Evolutionary conservation across 768 basidiomycete genomes (phyloP).

Genomic region (Podaxis sp.): DNA sequence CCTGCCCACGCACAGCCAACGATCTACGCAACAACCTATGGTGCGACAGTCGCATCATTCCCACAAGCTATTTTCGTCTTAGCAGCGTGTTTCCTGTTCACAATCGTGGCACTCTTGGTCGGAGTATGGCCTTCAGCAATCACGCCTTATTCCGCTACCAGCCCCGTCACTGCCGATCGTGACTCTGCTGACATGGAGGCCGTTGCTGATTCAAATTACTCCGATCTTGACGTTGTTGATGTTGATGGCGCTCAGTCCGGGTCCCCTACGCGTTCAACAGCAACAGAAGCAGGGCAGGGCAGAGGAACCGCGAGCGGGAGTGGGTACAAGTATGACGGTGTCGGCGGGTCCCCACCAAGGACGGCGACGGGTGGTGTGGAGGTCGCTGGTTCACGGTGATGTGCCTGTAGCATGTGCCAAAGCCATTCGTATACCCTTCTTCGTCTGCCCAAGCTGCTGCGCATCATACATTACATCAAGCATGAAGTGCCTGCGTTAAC

Average conservation of each 20-base stretch:
- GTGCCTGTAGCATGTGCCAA: background rate
- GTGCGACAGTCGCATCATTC: constrained; percentile 56
- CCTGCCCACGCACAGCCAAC: constrained; percentile 48
- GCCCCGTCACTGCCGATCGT: background rate
- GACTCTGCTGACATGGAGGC: background rate
- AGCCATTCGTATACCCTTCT: background rate
- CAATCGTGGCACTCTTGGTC: constrained; percentile 45
- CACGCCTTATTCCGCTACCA: background rate
- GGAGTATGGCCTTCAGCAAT: constrained; percentile 26
- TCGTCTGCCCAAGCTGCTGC: too few relatives aligned
- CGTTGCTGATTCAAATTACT: too few relatives aligned
- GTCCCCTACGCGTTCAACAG: too few relatives aligned
- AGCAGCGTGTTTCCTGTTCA: constrained; percentile 52
- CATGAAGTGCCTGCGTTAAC: too few relatives aligned
- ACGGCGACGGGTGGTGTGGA: background rate
- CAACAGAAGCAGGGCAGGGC: background rate
- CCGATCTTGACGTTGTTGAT: background rate
- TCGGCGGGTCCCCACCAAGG: constrained; percentile 6
- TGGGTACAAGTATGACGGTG: constrained; percentile 7
- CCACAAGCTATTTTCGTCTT: constrained; percentile 69
- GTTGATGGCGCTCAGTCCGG: background rate
- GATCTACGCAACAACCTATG: constrained; percentile 67
- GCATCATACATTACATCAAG: too few relatives aligned
- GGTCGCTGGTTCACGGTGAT: background rate
- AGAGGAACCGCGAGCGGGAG: background rate